These are phyloP conservation scores for Sanghuangporus baumii DNA, from an alignment of 1,284 basidiomycete genomes.

Conservation along the genomic window DNA sequence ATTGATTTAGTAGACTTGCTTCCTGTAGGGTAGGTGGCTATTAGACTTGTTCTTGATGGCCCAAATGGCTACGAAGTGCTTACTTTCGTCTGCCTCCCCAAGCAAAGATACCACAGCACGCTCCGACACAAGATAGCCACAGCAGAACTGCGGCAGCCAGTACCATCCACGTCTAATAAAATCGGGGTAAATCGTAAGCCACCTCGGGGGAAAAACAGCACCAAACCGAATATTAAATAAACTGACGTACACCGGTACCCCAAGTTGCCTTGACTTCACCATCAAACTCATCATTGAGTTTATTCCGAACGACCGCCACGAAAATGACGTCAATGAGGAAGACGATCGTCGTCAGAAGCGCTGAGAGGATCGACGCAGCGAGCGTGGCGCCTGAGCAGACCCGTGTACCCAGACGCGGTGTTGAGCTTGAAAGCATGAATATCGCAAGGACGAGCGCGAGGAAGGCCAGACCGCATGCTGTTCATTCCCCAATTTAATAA, in stretches of 20 bases:
- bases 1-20: neutral
- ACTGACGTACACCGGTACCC: slow-evolving; percentile 42
- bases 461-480: slow-evolving; percentile 48
- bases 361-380: slow-evolving; percentile 31
- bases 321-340: slow-evolving; percentile 52
- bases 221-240: slow-evolving; percentile 1
- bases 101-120: slow-evolving; percentile 35
- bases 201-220: neutral
- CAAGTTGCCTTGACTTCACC: slow-evolving; percentile 35
- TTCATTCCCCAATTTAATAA: slow-evolving; percentile 18
- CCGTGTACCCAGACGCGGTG: slow-evolving; percentile 26
- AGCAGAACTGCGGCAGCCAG: slow-evolving; percentile 43
- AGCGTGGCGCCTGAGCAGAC: slow-evolving; percentile 28
- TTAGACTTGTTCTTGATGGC: neutral
- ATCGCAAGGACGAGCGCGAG: slow-evolving; percentile 44
- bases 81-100: slow-evolving; percentile 23
- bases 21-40: neutral
- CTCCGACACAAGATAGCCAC: slow-evolving; percentile 40
- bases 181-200: slow-evolving; percentile 4
- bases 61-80: neutral
- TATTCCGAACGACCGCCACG: slow-evolving; percentile 39
- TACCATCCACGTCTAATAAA: slow-evolving; percentile 45
- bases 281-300: slow-evolving; percentile 36
- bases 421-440: slow-evolving; percentile 37
- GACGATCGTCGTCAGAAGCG: slow-evolving; percentile 41